phyloP scores from a whole-genome alignment of 148 eudicot genomes.

The Nepenthes mirabilis region DNA sequence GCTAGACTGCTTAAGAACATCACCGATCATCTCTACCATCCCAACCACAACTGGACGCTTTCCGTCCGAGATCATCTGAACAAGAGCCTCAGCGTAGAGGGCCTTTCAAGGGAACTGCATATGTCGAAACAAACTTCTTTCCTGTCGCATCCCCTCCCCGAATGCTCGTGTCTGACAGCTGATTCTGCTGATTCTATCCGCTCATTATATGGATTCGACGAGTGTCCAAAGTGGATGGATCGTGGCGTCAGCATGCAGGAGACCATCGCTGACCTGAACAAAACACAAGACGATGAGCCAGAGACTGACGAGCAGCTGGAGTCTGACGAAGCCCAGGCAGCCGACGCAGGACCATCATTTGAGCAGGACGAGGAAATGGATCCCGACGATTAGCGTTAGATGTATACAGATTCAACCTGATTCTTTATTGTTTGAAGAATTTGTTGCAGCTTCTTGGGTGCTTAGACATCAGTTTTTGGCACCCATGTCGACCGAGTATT shows the following conservation, averaged over 20 bases:
- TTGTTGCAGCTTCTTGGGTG: too few species aligned
- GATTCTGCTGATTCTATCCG: constrained; percentile 22
- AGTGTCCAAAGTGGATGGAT: constrained; percentile 73
- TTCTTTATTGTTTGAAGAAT: too few species aligned
- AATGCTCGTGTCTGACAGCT: constrained; percentile 66
- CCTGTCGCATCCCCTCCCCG: constrained; percentile 78
- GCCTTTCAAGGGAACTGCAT: constrained; percentile 37
- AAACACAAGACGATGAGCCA: constrained; percentile 46
- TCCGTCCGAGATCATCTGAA: constrained; percentile 70
- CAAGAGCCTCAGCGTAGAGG: constrained; percentile 59
- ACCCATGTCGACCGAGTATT: too few species aligned
- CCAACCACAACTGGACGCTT: constrained; percentile 64
- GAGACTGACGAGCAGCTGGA: constrained; percentile 36
- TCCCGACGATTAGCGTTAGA: constrained; percentile 44
- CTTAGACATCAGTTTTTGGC: too few species aligned
- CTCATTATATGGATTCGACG: constrained; percentile 21
- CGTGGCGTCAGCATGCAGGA: constrained; percentile 23
- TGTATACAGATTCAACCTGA: not conserved
- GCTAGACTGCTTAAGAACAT: constrained; percentile 49
- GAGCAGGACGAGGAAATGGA: constrained; percentile 92
- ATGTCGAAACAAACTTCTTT: constrained; percentile 43
- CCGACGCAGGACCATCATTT: constrained; percentile 17
- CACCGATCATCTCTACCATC: constrained; percentile 50
- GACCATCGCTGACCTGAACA: constrained; percentile 20
- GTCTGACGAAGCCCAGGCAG: constrained; percentile 29